Evolutionary conservation across 2,329 filamentous ascomycete species (phyloP), one percentile per base, ranked within the genome.

Genomic region (Penicillium italicum): DNA sequence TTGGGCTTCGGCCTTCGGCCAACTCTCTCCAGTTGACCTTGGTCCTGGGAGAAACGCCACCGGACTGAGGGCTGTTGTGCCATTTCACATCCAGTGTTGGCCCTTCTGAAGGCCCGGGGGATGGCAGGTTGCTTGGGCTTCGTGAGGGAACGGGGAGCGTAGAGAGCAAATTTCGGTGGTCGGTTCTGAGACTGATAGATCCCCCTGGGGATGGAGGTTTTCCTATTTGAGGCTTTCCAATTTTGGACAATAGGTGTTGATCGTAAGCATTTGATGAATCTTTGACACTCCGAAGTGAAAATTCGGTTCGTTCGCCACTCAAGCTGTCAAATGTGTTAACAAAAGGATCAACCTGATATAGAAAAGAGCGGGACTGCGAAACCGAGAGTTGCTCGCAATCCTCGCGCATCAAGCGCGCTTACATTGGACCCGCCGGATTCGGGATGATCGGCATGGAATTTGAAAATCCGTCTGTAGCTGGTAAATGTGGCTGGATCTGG

Each of bases 241-340:
- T 85, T 62, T 84, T 85, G 46, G 82, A 84, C 26, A 86, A 71
- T 12, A 86, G 72, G 58, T 84, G 81, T 67, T 85, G 81, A 65
- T 86, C 84, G 69, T 86, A 86, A 31, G 80, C 82, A 64, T 85
- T 81, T 24, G 82, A 85, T 3, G 82, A 85, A 54, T 77, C 79
- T 61, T 83, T 79, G 38, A 85, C 78, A 44, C 82, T 80, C 58
- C 80, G 76, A 60, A 81, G 78, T 44, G 83, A 84, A 45, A 85
- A 77, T 59, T 85, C 80, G 48, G 26, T 28, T 28, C 77, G 77
- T 69, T 85, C 83, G 64, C 83, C 83, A 61, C 83, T 82, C 53
- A 85, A 72, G 66, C 82, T 84, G 68, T 60, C 41, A 50, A 59
- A 59, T 16, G 20, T 36, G 33, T 62, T 44, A 68, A 60, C 30